A percentile compares a stretch with the other conserved stretches of the same genome.
These are phyloP conservation scores for Alternaria angustiovoidea DNA, from an alignment of 2,329 filamentous ascomycete genomes.

Conservation along the genomic window DNA sequence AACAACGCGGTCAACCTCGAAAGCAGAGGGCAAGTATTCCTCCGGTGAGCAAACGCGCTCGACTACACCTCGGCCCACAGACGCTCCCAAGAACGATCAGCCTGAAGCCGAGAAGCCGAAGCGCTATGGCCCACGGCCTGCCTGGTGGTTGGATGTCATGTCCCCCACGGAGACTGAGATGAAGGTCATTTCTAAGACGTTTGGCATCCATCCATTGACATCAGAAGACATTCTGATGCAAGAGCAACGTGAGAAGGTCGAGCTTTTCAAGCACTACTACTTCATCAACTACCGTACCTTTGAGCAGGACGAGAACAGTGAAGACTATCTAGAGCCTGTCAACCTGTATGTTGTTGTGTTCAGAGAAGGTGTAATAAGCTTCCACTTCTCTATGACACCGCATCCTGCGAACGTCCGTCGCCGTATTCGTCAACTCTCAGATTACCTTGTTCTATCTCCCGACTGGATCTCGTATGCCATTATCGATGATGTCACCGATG, in stretches of 20 bases:
- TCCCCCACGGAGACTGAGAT: slow-evolving; percentile 93
- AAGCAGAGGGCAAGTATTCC: slow-evolving; percentile 14
- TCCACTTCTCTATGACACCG: slow-evolving; percentile 96
- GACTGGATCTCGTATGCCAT: slow-evolving; percentile 99
- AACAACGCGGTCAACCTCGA: slow-evolving; percentile 25
- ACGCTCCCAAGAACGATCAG: slow-evolving; percentile 57
- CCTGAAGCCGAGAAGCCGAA: slow-evolving; percentile 47
- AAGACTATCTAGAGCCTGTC: slow-evolving; percentile 91
- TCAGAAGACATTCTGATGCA: slow-evolving; percentile 97
- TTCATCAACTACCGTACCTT: slow-evolving; percentile 99
- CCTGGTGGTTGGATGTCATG: slow-evolving; percentile 96
- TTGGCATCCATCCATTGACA: slow-evolving; percentile 94
- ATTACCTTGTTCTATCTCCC: slow-evolving; percentile 90
- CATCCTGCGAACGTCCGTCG: slow-evolving; percentile 96
- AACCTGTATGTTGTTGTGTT: slow-evolving; percentile 99
- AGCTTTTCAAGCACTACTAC: slow-evolving; percentile 96
- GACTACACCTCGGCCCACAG: slow-evolving; percentile 9
- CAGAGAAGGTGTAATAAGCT: slow-evolving; percentile 91
- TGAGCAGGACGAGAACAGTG: slow-evolving; percentile 89
- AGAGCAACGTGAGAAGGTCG: slow-evolving; percentile 96
- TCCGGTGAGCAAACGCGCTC: slow-evolving; percentile 38
- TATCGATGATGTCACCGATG: slow-evolving; percentile 98
- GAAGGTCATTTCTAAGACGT: slow-evolving; percentile 90
- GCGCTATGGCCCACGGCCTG: slow-evolving; percentile 77
- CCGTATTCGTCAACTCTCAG: slow-evolving; percentile 89